phyloP scores from a whole-genome alignment of 352 stramenopile species.

The Pythium aphanidermatum region DNA sequence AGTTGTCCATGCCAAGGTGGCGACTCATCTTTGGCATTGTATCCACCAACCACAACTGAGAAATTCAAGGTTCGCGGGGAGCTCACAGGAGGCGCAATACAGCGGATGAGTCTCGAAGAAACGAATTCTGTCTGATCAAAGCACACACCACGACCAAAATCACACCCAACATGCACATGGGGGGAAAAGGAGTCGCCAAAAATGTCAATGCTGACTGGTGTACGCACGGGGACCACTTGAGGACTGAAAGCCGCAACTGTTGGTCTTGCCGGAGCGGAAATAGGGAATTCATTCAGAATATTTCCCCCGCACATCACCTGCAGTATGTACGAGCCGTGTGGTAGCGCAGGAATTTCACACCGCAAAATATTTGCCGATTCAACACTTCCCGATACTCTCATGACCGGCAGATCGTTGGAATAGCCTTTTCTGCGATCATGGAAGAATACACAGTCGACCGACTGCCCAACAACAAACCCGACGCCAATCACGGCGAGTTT shows the following conservation, averaged over 20 bases:
- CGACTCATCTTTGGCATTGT: not conserved
- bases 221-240: conserved; percentile 15
- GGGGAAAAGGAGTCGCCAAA: conserved; percentile 15
- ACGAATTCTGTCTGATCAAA: conserved; percentile 2
- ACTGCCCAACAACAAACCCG: too few relatives aligned
- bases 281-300: not conserved
- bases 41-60: not conserved
- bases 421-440: too few relatives aligned
- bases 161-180: conserved; percentile 2
- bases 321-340: conserved; percentile 7
- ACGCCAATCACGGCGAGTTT: too few relatives aligned
- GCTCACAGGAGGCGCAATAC: not conserved
- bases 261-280: not conserved
- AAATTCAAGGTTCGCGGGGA: conserved; percentile 1
- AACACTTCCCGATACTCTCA: too few relatives aligned
- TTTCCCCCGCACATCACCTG: conserved; percentile 2
- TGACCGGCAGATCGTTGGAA: too few relatives aligned
- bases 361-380: not conserved
- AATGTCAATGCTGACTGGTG: conserved; percentile 7
- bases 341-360: not conserved
- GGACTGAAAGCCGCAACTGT: conserved; percentile 11
- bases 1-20: conserved; percentile 4
- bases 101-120: conserved; percentile 12
- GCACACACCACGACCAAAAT: conserved; percentile 5
- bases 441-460: too few relatives aligned